Evolutionary conservation across 192 early-diverging fungal genomes (phyloP), one percentile per base, ranked within the genome.

Genomic region (Coemansia sp.): DNA sequence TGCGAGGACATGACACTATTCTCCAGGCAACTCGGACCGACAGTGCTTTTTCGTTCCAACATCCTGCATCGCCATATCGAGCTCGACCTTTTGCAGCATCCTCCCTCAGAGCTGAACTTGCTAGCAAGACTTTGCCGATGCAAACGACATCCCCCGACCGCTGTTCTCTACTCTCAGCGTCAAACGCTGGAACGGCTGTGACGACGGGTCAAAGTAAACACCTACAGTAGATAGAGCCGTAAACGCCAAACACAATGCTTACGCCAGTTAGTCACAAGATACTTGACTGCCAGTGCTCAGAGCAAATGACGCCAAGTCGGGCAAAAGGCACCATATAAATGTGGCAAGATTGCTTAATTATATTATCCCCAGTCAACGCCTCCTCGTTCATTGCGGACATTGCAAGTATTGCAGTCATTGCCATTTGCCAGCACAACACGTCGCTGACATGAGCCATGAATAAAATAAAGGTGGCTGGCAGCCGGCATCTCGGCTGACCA

Each of bases 101-200:
- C 31, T 35, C 21, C 21, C 21, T 1, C 27, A n/a, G 41, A 45
- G 41, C 8, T n/a, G 9, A 41, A 27, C 10, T 2, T 27, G 38
- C 57, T 50, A 78, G 62, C 67, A 78, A 8, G 35, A 51, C 27
- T 63, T 62, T 6, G 71, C 47, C 56, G 75, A 64, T 19, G 75
- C 60, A 66, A 79, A 70, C 3, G 76, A 50, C 66, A 79, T 51
- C 49, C 67, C 29, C 5, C 49, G 38, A 10, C 62, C 60, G 27
- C 45, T 59, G 50, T 53, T 53, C 49, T 79, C 61, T n/a, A 62
- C 67, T 7, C 41, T 41, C 51, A 79, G 60, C 29, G 60, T 47
- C 45, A 79, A 56, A n/a, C 68, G 67, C 70, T 79, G 76, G 67
- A 66, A 65, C 37, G 71, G 71, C 64, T 59, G 64, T 16, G 64